These are phyloP conservation scores for Verticillium dahliae DNA, from an alignment of 2,329 filamentous ascomycete genomes.

Conservation along the genomic window DNA sequence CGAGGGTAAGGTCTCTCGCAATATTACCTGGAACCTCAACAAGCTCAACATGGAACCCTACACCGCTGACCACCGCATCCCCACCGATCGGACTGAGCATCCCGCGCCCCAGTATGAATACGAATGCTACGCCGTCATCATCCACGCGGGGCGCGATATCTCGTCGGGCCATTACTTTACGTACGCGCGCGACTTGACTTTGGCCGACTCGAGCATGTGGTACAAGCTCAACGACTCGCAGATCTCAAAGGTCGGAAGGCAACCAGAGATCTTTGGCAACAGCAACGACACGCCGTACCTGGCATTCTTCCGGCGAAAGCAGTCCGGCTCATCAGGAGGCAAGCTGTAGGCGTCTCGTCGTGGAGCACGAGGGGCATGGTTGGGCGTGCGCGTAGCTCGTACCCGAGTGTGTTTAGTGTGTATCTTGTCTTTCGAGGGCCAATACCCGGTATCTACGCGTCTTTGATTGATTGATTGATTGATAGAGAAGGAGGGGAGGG, in stretches of 20 bases:
- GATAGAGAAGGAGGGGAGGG: neutral
- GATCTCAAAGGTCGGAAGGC: constrained; percentile 25
- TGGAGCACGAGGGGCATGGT: neutral
- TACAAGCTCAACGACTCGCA: constrained; percentile 39
- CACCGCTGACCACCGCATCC: constrained; percentile 23
- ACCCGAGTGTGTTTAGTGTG: neutral
- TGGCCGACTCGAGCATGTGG: constrained; percentile 38
- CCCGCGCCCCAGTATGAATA: constrained; percentile 53
- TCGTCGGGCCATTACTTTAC: constrained; percentile 76
- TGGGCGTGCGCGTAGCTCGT: no score
- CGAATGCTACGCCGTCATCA: constrained; percentile 78
- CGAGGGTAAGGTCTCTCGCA: constrained; percentile 60
- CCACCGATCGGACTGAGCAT: constrained; percentile 12
- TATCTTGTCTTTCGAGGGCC: neutral
- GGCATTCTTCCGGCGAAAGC: constrained; percentile 37
- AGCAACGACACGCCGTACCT: constrained; percentile 37
- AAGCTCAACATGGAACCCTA: constrained; percentile 50
- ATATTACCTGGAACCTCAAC: constrained; percentile 70
- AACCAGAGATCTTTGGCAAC: constrained; percentile 23
- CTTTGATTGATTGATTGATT: neutral
- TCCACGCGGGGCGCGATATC: constrained; percentile 63
- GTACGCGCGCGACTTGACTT: constrained; percentile 54
- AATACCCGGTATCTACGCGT: neutral
- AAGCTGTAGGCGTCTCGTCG: neutral
- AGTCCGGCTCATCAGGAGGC: neutral